Percentiles rank a stretch among this genome's conserved stretches.
phyloP scores from a whole-genome alignment of 192 early-diverging fungal species.

The Kappamyces sp. region DNA sequence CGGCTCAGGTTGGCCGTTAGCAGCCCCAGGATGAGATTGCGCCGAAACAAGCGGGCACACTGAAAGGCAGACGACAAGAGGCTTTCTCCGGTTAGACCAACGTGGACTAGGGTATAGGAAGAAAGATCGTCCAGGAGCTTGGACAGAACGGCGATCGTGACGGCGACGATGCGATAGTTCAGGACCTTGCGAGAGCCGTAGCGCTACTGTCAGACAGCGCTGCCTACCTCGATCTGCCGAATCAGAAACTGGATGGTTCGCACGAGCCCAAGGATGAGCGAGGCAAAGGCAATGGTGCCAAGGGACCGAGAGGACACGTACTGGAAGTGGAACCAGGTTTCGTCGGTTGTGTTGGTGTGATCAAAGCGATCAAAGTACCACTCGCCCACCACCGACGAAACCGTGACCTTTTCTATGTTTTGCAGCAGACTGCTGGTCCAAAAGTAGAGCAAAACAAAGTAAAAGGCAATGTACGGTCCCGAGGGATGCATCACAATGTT shows the following conservation, averaged over 20 bases:
- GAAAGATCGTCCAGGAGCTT: constrained; percentile 27
- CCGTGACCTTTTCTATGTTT: constrained; percentile 62
- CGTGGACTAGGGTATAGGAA: constrained; percentile 62
- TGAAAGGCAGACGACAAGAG: constrained; percentile 47
- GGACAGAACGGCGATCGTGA: constrained; percentile 17
- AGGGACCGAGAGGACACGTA: constrained; percentile 51
- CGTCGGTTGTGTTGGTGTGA: constrained; percentile 23
- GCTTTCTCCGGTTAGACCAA: constrained; percentile 64
- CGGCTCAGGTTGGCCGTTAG: constrained; percentile 46
- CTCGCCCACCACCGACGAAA: constrained; percentile 66
- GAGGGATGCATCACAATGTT: constrained; percentile 44
- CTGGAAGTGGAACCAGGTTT: constrained; percentile 31
- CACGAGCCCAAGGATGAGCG: constrained; percentile 53
- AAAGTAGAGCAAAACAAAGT: constrained; percentile 65
- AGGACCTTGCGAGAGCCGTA: constrained; percentile 9
- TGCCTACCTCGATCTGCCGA: constrained; percentile 46
- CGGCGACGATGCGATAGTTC: constrained; percentile 14
- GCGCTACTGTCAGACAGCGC: constrained; percentile 4
- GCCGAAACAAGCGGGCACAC: constrained; percentile 65
- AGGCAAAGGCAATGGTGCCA: constrained; percentile 61
- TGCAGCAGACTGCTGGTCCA: constrained; percentile 68
- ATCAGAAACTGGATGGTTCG: constrained; percentile 44
- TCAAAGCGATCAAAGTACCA: constrained; percentile 72
- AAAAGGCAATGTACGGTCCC: constrained; percentile 46
- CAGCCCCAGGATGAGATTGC: constrained; percentile 67